Conservation (phyloP, 257 asterid genomes). For the Plantago elongata region DNA sequence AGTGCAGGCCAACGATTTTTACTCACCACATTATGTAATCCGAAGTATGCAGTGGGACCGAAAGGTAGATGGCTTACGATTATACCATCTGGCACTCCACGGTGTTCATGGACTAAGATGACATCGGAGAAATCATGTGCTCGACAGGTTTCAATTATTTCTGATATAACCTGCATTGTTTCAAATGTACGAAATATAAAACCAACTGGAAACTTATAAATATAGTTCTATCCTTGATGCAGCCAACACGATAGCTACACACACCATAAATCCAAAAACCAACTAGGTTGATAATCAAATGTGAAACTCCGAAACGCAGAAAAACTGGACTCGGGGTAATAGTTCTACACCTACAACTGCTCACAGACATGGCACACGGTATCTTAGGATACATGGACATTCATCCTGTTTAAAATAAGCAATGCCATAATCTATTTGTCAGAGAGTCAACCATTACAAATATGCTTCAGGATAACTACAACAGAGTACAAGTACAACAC, state of each 20-base stretch:
- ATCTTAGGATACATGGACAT: no score
- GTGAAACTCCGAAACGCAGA: neutral
- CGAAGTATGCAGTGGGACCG: constrained; percentile 94
- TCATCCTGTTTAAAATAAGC: no score
- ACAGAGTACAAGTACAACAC: no score
- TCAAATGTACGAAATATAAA: neutral
- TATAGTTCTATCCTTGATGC: neutral
- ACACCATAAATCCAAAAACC: neutral
- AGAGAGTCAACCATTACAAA: no score
- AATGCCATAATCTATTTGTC: no score
- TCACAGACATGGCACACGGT: no score
- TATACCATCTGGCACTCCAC: constrained; percentile 91
- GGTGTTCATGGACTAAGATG: constrained; percentile 84
- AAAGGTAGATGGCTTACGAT: constrained; percentile 88
- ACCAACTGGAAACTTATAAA: constrained; percentile 1
- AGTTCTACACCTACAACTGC: no score
- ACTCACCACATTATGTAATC: constrained; percentile 92
- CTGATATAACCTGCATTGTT: constrained; percentile 66
- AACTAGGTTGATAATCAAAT: neutral
- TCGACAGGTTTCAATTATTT: constrained; percentile 82
- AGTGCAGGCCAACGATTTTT: neutral
- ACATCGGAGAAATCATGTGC: constrained; percentile 92
- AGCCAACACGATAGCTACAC: neutral
- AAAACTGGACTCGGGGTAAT: no score
- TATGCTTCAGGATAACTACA: no score